A percentile compares a stretch with the other conserved stretches of the same genome.
phyloP scores from a whole-genome alignment of 495 filamentous ascomycete species.

The Apodospora peruviana region DNA sequence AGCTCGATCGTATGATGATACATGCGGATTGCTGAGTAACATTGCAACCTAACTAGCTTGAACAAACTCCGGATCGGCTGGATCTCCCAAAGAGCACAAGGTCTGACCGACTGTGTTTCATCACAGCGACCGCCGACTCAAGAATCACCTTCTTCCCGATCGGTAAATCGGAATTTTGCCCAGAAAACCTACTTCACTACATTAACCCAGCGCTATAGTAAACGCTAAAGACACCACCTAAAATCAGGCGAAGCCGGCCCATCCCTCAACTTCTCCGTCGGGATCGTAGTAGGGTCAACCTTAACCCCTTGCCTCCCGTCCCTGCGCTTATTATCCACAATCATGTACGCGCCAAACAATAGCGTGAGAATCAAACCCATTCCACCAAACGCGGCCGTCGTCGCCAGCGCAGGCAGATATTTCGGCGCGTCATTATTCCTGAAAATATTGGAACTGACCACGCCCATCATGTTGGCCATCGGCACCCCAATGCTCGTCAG shows the following conservation, averaged over 20 bases:
- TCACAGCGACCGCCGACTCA: too few relatives aligned
- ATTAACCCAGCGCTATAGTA: too few relatives aligned
- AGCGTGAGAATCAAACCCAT: constrained; percentile 54
- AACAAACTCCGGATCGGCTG: too few relatives aligned
- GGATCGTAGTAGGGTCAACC: constrained; percentile 58
- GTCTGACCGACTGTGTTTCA: too few relatives aligned
- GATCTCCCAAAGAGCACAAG: too few relatives aligned
- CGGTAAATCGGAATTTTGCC: too few relatives aligned
- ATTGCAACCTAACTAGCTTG: too few relatives aligned
- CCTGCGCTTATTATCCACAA: constrained; percentile 60
- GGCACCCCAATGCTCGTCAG: constrained; percentile 71
- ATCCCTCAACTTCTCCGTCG: constrained; percentile 62
- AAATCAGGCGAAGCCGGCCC: constrained; percentile 61
- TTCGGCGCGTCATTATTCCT: constrained; percentile 62
- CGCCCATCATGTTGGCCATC: constrained; percentile 72
- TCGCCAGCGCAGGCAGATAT: constrained; percentile 68
- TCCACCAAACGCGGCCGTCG: constrained; percentile 67
- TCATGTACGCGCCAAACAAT: constrained; percentile 61
- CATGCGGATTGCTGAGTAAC: too few relatives aligned
- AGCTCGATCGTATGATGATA: too few relatives aligned
- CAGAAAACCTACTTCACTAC: too few relatives aligned
- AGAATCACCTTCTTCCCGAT: too few relatives aligned
- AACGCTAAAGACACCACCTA: constrained; percentile 69
- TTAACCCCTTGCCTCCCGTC: constrained; percentile 56
- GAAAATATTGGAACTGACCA: constrained; percentile 74